phyloP scores from a whole-genome alignment of 2,329 filamentous ascomycete species.

The Berkeleyomyces basicola region DNA sequence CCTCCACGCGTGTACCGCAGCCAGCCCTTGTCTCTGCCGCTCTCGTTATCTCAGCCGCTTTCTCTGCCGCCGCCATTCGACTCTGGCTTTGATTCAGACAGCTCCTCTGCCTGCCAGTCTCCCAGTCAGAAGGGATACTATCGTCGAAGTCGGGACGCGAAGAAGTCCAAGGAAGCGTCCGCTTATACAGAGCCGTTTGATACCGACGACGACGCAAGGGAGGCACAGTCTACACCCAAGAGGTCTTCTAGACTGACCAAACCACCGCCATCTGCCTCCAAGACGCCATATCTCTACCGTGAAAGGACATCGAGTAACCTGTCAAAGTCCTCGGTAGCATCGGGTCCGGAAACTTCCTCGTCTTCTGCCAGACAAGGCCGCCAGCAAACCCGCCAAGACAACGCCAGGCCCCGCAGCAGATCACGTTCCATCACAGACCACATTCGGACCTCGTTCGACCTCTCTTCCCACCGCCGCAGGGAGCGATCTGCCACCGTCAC shows the following conservation, averaged over 20 bases:
- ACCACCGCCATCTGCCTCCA: conserved; percentile 12
- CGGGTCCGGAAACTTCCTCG: not conserved
- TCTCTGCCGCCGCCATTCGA: not conserved
- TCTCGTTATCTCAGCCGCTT: not conserved
- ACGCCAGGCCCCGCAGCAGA: conserved; percentile 5
- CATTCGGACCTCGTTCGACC: conserved; percentile 11
- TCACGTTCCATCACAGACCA: conserved; percentile 9
- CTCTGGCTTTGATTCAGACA: not conserved
- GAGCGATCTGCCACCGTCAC: conserved; percentile 1
- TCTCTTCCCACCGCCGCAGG: conserved; percentile 3
- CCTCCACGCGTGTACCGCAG: not conserved
- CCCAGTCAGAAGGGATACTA: not conserved
- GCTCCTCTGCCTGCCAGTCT: not conserved
- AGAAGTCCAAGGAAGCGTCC: not conserved
- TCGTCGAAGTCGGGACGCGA: not conserved
- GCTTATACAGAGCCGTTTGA: not conserved
- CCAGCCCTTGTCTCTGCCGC: not conserved
- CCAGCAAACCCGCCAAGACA: not conserved
- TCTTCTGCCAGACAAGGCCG: not conserved
- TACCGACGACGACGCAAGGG: not conserved
- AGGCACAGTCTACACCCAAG: not conserved
- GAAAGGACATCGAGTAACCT: not conserved
- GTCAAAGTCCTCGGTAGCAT: not conserved
- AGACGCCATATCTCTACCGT: conserved; percentile 11
- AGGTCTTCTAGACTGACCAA: conserved; percentile 6